phyloP scores from a whole-genome alignment of 495 filamentous ascomycete genomes.

The Neurospora discreta region DNA sequence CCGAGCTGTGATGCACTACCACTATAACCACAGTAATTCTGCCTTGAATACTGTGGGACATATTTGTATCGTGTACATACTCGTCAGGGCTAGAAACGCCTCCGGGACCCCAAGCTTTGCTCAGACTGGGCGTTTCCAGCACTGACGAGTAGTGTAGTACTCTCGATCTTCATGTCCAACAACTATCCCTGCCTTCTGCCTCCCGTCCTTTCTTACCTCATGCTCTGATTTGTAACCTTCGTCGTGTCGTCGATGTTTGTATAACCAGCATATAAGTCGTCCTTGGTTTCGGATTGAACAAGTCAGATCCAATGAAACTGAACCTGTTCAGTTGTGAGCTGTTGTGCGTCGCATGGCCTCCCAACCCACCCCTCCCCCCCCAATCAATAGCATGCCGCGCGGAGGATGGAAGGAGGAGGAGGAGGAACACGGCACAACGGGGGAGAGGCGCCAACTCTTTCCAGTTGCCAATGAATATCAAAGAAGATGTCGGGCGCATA shows the following conservation, averaged over 20 bases:
- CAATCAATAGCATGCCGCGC: background rate
- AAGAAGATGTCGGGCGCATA: background rate
- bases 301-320: background rate
- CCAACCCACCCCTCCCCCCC: background rate
- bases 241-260: background rate
- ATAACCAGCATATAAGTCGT: background rate
- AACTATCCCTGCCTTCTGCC: background rate
- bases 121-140: too few relatives aligned
- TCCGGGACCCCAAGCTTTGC: too few relatives aligned
- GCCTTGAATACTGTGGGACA: too few relatives aligned
- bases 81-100: too few relatives aligned
- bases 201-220: background rate
- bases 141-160: too few relatives aligned
- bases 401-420: background rate
- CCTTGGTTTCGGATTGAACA: background rate
- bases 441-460: background rate
- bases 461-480: background rate
- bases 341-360: background rate
- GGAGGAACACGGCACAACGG: background rate
- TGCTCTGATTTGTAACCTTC: background rate
- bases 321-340: too few relatives aligned
- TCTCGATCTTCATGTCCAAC: too few relatives aligned
- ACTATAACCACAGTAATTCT: too few relatives aligned
- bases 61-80: too few relatives aligned
- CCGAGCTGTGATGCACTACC: too few relatives aligned